phyloP scores from a whole-genome alignment of 2,329 filamentous ascomycete species.

The Colletotrichum australisinense region DNA sequence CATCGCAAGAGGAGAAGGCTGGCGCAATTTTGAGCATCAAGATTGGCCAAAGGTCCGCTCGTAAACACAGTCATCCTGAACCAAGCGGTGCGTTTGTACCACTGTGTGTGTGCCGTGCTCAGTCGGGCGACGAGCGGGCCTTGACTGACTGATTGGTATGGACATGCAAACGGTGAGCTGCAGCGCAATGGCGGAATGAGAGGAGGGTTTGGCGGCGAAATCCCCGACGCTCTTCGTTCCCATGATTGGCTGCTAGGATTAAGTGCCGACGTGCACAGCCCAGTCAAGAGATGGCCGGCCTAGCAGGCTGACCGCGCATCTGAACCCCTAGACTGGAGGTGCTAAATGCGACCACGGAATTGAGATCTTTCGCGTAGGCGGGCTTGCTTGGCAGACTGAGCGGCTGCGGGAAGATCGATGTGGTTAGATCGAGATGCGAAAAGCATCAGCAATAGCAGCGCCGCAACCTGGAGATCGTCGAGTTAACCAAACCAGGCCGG shows the following conservation, averaged over 20 bases:
- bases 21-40: background rate
- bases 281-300: conserved; percentile 1
- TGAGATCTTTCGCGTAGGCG: background rate
- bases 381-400: background rate
- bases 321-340: background rate
- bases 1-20: background rate
- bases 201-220: conserved; percentile 17
- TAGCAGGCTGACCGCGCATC: conserved; percentile 2
- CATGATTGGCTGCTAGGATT: conserved; percentile 20
- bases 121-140: conserved; percentile 10
- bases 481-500: background rate
- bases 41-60: background rate
- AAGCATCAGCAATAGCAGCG: background rate
- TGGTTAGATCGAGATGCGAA: background rate
- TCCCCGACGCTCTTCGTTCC: background rate
- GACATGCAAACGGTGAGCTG: conserved; percentile 12
- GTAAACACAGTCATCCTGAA: background rate
- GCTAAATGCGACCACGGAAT: background rate
- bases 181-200: background rate
- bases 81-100: background rate
- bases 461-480: background rate
- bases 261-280: conserved; percentile 24
- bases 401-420: background rate
- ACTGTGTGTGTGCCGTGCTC: background rate
- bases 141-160: conserved; percentile 4